Base-by-base conservation (phyloP, 352 stramenopile species). In the Phytophthora podocarpi region DNA sequence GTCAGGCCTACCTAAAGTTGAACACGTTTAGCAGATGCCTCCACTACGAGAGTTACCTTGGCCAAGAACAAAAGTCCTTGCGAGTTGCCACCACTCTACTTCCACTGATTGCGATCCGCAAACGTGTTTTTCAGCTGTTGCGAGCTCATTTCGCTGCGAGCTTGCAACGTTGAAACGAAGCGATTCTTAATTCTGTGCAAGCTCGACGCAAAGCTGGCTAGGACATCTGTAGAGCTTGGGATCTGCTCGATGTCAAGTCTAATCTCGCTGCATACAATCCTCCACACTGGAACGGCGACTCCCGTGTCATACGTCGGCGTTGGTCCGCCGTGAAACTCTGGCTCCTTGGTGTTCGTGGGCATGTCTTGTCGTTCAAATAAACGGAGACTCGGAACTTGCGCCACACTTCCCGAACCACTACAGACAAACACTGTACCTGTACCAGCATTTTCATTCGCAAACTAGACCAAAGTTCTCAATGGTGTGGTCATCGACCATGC, bases 191-290 rank as follows among this genome's bases (percentile, higher is more conserved):
- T n/a, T n/a, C n/a, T n/a, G n/a, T n/a, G n/a, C n/a, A n/a, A n/a
- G n/a, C n/a, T n/a, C n/a, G n/a, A n/a, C n/a, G n/a, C n/a, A n/a
- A n/a, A n/a, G n/a, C n/a, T n/a, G 24, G 32, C 34, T 35, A 43
- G 9, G 51, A 36, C 59, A 68, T 68, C 45, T 68, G 59, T 30
- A 31, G 27, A 63, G 46, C 61, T 65, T 65, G 55, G 23, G 61
- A 70, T 70, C 32, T 65, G 61, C 28, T 65, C 24, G 43, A 50
- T 40, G 40, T 65, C 46, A 23, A 45, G 32, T 16, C 32, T 31
- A 51, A 67, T 66, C 58, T 18, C 21, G 41, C 30, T 24, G 21
- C 16, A 42, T 68, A 64, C 23, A 48, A 58, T 64, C 53, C 16
- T 15, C 13, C 28, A 63, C 49, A 52, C 30, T 52, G 21, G 45